phyloP scores from a whole-genome alignment of 2,329 filamentous ascomycete species.

The Coniochaeta sp. region DNA sequence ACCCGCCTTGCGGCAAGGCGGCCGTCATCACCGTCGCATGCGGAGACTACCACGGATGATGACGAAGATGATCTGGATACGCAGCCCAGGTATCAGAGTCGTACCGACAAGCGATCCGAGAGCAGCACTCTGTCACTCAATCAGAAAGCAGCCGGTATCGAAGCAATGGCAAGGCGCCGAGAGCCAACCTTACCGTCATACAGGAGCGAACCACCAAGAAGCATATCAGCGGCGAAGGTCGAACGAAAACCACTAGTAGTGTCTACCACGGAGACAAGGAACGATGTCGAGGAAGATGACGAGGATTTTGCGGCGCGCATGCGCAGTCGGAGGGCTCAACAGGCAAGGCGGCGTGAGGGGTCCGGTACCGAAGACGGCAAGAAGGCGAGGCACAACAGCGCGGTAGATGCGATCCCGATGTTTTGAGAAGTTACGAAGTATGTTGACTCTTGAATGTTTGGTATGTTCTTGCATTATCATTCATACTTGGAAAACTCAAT shows the following conservation, averaged over 20 bases:
- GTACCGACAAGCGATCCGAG: not conserved
- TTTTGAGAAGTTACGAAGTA: not conserved
- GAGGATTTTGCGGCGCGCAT: conserved; percentile 11
- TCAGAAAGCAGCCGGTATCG: not conserved
- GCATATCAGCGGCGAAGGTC: not conserved
- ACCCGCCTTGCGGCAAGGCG: not conserved
- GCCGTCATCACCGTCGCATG: not conserved
- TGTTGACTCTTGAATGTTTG: not conserved
- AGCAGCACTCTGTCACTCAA: conserved; percentile 1
- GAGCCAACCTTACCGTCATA: not conserved
- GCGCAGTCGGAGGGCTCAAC: conserved; percentile 10
- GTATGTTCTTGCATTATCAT: not conserved
- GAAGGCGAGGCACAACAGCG: not conserved
- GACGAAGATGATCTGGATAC: conserved; percentile 10
- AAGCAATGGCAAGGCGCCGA: not conserved
- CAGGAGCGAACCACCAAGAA: not conserved
- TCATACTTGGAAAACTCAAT: not conserved
- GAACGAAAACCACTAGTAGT: not conserved
- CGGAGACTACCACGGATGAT: conserved; percentile 4
- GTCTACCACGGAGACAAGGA: not conserved
- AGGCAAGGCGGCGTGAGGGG: conserved; percentile 7
- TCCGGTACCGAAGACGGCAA: conserved; percentile 3
- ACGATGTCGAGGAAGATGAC: conserved; percentile 9
- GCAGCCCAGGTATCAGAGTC: not conserved
- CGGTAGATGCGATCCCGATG: not conserved